Evolutionary conservation across 2,329 filamentous ascomycete genomes (phyloP), one percentile per base, ranked within the genome.

Genomic region (Fusarium coffeatum): DNA sequence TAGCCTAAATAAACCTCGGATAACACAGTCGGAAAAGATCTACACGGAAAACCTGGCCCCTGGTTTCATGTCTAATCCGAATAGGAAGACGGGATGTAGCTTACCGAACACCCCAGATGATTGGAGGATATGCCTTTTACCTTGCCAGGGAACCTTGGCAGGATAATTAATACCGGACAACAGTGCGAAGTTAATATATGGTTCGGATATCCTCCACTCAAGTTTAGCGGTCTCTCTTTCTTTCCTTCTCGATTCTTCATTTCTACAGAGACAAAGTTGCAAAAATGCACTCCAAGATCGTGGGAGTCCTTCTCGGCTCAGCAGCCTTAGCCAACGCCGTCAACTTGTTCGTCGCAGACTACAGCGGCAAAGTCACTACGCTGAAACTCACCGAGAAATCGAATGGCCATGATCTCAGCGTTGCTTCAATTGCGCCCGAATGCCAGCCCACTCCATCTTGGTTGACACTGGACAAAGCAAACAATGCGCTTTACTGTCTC

Each of bases 271-370:
- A 28, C 28, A 13, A 28, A 28, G 18, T 34, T 37, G 6, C 5
- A 6, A 55, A 13, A 16, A 66, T 66, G 64, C 56, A 55, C 18
- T 27, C 22, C 30, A 51, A 42, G 18, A 16, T 37, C 23, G 46
- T 68, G 10, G 50, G 50, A 8, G n/a, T 54, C 15, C 28, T 72
- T 10, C 20, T 71, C 0, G 45, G 57, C 8, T 57, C 60, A 4
- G 65, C 72, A 16, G 48, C 54, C 9, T 48, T 67, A 12, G 34
- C 61, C 25, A 60, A 55, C n/a, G 72, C 72, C 20, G 63, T 62
- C 3, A 73, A 63, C 2, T 57, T 74, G 8, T 74, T 73, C 23
- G 71, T 68, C 9, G 72, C 72, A 3, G 72, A 74, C 23, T 69
- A 72, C 0, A 59, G 66, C 9, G 72, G 72, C 18, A 71, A 62